Percentiles rank a stretch among this genome's conserved stretches.
Evolutionary conservation across 1,139 yeast genomes (phyloP).

Genomic region (Wickerhamomyces sp.): DNA sequence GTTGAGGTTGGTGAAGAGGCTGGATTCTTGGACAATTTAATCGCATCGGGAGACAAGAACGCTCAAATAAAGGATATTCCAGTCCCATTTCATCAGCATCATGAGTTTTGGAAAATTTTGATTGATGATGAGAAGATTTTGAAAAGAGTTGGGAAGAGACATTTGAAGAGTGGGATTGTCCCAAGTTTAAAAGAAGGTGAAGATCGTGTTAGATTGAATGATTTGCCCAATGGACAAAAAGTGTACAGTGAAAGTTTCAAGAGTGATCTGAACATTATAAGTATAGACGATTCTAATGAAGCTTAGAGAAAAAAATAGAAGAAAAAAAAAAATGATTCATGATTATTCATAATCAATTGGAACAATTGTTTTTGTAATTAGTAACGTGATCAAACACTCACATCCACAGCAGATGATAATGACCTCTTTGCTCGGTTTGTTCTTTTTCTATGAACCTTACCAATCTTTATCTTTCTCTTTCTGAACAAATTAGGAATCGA

Average conservation of each 20-base stretch:
- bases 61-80: conserved; percentile 5
- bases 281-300: conserved; percentile 26
- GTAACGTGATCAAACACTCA: no score
- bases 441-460: no score
- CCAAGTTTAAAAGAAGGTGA: conserved; percentile 51
- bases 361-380: no score
- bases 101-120: conserved; percentile 28
- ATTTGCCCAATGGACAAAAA: conserved; percentile 59
- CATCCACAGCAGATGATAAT: no score
- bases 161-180: conserved; percentile 65
- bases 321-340: no score
- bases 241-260: conserved; percentile 40
- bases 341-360: no score
- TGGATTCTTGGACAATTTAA: conserved; percentile 1
- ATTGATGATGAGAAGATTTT: conserved; percentile 44
- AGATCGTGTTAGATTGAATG: conserved; percentile 62
- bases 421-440: no score
- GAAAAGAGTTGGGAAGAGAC: conserved; percentile 63
- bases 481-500: not conserved
- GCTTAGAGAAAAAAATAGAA: no score
- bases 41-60: not conserved
- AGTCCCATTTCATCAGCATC: conserved; percentile 7
- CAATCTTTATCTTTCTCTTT: no score
- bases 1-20: conserved; percentile 3
- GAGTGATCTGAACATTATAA: conserved; percentile 29